Percentiles rank a stretch among this genome's conserved stretches.
Evolutionary conservation across 2,329 filamentous ascomycete genomes (phyloP).

Genomic region (Colletotrichum chlorophyti): DNA sequence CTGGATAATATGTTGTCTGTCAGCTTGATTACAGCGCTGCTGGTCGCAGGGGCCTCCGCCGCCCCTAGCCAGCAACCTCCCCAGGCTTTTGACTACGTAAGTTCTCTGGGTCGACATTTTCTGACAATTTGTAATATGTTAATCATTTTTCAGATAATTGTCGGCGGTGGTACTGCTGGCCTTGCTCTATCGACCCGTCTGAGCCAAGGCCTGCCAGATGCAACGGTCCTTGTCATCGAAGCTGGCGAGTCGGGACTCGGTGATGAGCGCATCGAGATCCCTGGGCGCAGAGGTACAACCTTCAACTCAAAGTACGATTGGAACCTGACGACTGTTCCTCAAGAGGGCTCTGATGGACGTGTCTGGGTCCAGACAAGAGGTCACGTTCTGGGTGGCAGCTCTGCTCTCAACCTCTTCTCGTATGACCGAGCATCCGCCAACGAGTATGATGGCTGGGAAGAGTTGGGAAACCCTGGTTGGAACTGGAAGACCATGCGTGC

Average conservation of each 20-base stretch:
- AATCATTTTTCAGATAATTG: conserved; percentile 24
- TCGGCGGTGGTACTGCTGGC: conserved; percentile 22
- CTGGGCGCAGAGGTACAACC: conserved; percentile 33
- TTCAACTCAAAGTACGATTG: conserved; percentile 39
- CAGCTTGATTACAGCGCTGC: background rate
- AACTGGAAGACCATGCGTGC: conserved; percentile 43
- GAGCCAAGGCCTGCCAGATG: conserved; percentile 28
- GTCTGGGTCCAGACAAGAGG: conserved; percentile 47
- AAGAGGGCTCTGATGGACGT: conserved; percentile 43
- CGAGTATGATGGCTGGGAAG: conserved; percentile 42
- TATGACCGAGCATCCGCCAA: conserved; percentile 38
- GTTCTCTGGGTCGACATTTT: no score
- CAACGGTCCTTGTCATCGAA: conserved; percentile 38
- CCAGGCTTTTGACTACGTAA: conserved; percentile 9
- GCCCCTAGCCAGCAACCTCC: background rate
- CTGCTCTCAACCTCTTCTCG: conserved; percentile 49
- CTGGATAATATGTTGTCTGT: conserved; percentile 3
- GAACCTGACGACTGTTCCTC: conserved; percentile 47
- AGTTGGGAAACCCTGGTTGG: conserved; percentile 42
- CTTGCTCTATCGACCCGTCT: conserved; percentile 28
- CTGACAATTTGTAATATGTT: no score
- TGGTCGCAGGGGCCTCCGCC: background rate
- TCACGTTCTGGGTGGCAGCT: conserved; percentile 53
- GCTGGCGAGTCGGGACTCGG: conserved; percentile 34
- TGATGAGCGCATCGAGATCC: conserved; percentile 35